These are phyloP conservation scores for Saccharum spontaneum DNA, from an alignment of 176 grass and related monocot species.

Conservation along the genomic window DNA sequence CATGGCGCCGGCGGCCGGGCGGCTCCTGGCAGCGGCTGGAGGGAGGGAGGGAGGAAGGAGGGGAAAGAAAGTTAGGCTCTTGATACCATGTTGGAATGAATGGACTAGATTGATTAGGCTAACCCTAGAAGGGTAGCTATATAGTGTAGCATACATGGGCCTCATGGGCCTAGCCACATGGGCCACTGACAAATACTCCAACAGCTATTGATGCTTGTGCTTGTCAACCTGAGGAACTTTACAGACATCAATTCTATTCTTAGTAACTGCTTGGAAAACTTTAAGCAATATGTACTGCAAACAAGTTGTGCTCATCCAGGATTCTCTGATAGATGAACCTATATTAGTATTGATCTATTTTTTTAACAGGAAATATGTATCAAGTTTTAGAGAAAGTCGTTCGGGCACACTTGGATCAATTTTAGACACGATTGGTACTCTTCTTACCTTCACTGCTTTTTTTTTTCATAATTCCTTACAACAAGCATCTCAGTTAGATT, in stretches of 20 bases:
- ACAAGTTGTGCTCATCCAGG: background rate
- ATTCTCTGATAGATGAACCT: too few relatives aligned
- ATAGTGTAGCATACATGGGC: too few relatives aligned
- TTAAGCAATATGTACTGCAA: conserved; percentile 31
- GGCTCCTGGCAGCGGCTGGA: too few relatives aligned
- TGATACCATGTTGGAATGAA: too few relatives aligned
- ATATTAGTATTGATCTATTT: background rate
- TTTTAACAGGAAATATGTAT: conserved; percentile 72
- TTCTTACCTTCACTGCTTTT: conserved; percentile 14
- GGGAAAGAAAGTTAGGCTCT: too few relatives aligned
- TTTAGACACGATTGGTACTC: conserved; percentile 75
- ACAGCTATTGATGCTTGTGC: background rate
- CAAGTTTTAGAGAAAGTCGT: conserved; percentile 80
- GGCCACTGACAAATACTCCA: too few relatives aligned
- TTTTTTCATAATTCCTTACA: background rate
- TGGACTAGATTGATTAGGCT: too few relatives aligned
- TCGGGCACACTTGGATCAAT: conserved; percentile 63
- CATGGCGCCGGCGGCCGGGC: too few relatives aligned
- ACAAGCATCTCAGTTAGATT: conserved; percentile 6
- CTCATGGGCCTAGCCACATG: too few relatives aligned
- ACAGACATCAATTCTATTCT: background rate
- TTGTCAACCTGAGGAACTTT: background rate
- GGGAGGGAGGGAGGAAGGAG: too few relatives aligned
- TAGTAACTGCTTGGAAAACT: conserved; percentile 22
- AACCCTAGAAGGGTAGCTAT: too few relatives aligned